Evolutionary conservation across 2,329 filamentous ascomycete species (phyloP), one percentile per base, ranked within the genome.

Genomic region (Xylariaceae sp.): DNA sequence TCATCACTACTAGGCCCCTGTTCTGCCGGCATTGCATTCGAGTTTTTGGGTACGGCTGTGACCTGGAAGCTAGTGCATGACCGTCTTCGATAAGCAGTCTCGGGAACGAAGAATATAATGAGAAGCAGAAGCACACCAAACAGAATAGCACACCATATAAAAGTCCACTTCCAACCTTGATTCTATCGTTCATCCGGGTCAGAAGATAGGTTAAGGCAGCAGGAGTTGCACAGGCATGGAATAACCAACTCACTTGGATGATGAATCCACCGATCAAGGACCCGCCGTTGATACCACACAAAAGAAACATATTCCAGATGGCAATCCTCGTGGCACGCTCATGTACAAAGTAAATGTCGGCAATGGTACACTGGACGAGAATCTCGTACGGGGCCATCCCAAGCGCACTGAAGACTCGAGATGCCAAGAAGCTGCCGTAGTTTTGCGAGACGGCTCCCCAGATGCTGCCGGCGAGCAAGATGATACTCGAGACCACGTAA

Each of bases 311-410:
- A 58, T 75, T 76, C 74, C 74, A 77, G 3, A 74, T 67, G 0
- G 76, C 75, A 35, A 75, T 76, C 44, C 74, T 71, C 23, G 73
- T 76, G 3, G 75, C 77, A 5, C 77, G 73, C 68, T 80, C 72
- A 60, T 79, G 77, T 3, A 78, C 75, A 59, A 76, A 79, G 64
- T 77, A 80, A 34, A 79, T 65, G 54, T 79, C 77, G 4, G 75
- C 75, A 51, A 78, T 76, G 0, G 78, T 82, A 65, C 77, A 79
- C 67, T 81, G 80, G 3, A 83, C 78, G 4, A 83, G 69, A 2
- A 80, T 75, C 64, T 83, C 80, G 58, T 77, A 78, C 0, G 80
- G 75, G 0, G 79, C 78, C 76, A 81, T 80, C 3, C 78, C 78
- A 4, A 82, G 66, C 3, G 76, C 79, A 4, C 74, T 74, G 18